Conservation (phyloP, 1,139 yeast species). For the Taphrina wiesneri region DNA sequence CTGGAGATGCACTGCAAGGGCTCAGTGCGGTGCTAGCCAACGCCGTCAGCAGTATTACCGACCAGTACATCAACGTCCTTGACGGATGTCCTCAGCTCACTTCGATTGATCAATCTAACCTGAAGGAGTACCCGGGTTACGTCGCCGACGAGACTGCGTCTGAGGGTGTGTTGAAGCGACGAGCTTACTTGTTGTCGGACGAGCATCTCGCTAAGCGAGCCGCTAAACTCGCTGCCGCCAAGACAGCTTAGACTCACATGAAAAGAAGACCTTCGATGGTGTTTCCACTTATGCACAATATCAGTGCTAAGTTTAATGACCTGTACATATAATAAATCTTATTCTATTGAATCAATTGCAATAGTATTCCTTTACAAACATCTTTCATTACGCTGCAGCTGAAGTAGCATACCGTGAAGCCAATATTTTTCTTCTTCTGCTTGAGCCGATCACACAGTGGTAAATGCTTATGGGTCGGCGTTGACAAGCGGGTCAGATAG, state of each 20-base stretch:
- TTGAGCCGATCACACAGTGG: no score
- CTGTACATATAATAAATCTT: no score
- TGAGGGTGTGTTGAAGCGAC: not conserved
- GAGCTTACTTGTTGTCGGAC: not conserved
- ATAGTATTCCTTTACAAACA: no score
- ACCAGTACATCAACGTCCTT: constrained; percentile 10
- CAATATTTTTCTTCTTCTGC: no score
- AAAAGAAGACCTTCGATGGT: not conserved
- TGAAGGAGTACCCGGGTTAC: constrained; percentile 3
- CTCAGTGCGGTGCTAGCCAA: not conserved
- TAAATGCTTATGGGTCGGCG: no score
- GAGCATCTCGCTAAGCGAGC: constrained; percentile 5
- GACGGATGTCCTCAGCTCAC: constrained; percentile 3
- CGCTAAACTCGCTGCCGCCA: not conserved
- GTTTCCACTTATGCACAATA: not conserved
- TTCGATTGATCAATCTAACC: not conserved
- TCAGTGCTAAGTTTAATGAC: not conserved
- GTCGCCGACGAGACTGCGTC: constrained; percentile 6
- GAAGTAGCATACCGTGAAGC: no score
- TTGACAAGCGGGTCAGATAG: no score
- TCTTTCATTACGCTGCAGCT: no score
- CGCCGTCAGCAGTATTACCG: constrained; percentile 8
- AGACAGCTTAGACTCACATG: not conserved
- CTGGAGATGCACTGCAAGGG: constrained; percentile 14
- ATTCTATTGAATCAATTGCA: no score